Percentiles rank a stretch among this genome's conserved stretches.
phyloP scores from a whole-genome alignment of 257 asterid species.

The Solanum gracilifrons region DNA sequence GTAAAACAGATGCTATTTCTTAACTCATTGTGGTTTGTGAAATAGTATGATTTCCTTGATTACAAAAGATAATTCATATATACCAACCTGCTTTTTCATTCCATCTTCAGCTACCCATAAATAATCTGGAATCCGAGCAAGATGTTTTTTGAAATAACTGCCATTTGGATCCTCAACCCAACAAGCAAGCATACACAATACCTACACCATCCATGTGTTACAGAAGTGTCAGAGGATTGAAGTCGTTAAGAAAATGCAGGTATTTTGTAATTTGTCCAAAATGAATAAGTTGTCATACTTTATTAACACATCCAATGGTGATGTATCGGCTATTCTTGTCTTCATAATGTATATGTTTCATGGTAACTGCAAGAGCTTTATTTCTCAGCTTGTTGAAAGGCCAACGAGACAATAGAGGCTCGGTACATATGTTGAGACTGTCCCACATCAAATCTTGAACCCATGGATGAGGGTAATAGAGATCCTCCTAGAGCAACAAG shows the following conservation, averaged over 20 bases:
- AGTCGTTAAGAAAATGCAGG: not conserved
- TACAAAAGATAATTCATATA: not conserved
- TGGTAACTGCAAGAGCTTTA: constrained; percentile 46
- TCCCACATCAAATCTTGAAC: constrained; percentile 63
- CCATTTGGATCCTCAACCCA: constrained; percentile 77
- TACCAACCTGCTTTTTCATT: constrained; percentile 64
- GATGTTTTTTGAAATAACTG: constrained; percentile 60
- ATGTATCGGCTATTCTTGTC: constrained; percentile 63
- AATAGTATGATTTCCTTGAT: not conserved
- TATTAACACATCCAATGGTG: constrained; percentile 58
- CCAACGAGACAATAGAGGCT: constrained; percentile 65
- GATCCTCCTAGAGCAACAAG: constrained; percentile 44
- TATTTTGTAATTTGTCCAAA: not conserved
- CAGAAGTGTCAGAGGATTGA: not conserved
- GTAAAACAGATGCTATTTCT: not conserved
- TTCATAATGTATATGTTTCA: constrained; percentile 64
- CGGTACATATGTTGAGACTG: constrained; percentile 31
- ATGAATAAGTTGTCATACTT: constrained; percentile 2
- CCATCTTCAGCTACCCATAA: constrained; percentile 78
- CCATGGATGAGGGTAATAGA: constrained; percentile 58
- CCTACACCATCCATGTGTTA: not conserved
- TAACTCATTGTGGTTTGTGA: not conserved
- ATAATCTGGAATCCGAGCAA: constrained; percentile 58
- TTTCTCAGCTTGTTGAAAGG: constrained; percentile 53
- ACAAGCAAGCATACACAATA: constrained; percentile 59